These are phyloP conservation scores for Diplotaxis tenuifolia DNA, from an alignment of 345 rosid genomes.

Conservation along the genomic window DNA sequence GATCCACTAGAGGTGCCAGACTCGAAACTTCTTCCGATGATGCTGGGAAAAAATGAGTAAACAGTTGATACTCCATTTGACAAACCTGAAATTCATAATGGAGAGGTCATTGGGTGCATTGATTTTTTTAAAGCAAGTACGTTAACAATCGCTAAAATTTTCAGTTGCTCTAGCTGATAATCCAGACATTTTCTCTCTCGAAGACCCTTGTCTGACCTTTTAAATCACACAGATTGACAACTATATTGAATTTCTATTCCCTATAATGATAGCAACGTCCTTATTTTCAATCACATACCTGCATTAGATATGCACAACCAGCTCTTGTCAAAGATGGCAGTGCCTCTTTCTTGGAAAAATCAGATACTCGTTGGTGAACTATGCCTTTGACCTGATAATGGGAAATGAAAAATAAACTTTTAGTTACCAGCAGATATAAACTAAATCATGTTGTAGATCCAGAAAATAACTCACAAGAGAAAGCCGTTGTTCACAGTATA, in stretches of 20 bases:
- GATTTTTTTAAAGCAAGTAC: slow-evolving; percentile 8
- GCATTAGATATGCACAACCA: slow-evolving; percentile 94
- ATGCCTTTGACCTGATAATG: slow-evolving; percentile 70
- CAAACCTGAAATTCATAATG: slow-evolving; percentile 65
- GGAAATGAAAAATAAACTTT: slow-evolving; percentile 18
- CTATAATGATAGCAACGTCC: neutral
- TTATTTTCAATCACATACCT: slow-evolving; percentile 48
- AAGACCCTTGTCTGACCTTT: slow-evolving; percentile 1
- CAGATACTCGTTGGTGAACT: slow-evolving; percentile 83
- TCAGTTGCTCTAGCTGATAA: slow-evolving; percentile 14
- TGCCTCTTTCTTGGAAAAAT: slow-evolving; percentile 85
- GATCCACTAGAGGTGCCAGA: slow-evolving; percentile 91
- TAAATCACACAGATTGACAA: slow-evolving; percentile 5
- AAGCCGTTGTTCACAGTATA: slow-evolving; percentile 94
- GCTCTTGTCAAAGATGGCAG: slow-evolving; percentile 94
- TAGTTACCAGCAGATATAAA: slow-evolving; percentile 19
- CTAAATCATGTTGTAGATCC: slow-evolving; percentile 4
- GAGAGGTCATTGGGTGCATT: slow-evolving; percentile 1
- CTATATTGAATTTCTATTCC: neutral
- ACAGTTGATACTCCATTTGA: slow-evolving; percentile 94
- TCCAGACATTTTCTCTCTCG: slow-evolving; percentile 1
- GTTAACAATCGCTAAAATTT: slow-evolving; percentile 7
- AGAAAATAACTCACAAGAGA: slow-evolving; percentile 58
- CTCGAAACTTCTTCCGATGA: slow-evolving; percentile 84
- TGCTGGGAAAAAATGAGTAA: slow-evolving; percentile 91